phyloP scores from a whole-genome alignment of 441 rosid species.

The Populus hybrid region DNA sequence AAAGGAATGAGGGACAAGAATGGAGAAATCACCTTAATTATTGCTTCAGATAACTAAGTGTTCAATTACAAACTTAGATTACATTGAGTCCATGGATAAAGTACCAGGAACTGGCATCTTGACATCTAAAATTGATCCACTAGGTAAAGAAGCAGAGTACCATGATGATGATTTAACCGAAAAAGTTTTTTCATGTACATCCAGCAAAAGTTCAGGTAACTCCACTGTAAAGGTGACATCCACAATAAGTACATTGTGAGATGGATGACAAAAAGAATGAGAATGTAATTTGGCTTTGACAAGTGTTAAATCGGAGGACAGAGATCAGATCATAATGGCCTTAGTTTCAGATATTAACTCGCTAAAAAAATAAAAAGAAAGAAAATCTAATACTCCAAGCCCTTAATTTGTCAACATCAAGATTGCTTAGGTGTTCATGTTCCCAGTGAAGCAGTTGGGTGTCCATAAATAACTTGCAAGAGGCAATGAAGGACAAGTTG shows the following conservation, averaged over 20 bases:
- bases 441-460: background rate
- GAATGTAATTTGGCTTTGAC: constrained; percentile 1
- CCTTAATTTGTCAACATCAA: background rate
- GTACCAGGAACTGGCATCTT: background rate
- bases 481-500: background rate
- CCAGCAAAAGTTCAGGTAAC: background rate
- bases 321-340: background rate
- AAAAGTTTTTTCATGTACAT: background rate
- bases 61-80: background rate
- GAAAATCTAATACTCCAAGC: too few species aligned
- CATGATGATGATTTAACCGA: background rate
- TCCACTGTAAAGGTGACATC: background rate
- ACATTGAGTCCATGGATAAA: background rate
- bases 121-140: background rate
- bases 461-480: background rate
- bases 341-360: background rate
- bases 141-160: background rate
- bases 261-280: background rate
- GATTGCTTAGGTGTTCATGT: background rate
- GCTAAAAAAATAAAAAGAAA: background rate
- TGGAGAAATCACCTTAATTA: background rate
- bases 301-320: too few species aligned
- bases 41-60: background rate
- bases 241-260: background rate
- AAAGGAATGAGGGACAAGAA: background rate